Evolutionary conservation across 345 rosid genomes (phyloP).

Genomic region (Litchi chinensis): DNA sequence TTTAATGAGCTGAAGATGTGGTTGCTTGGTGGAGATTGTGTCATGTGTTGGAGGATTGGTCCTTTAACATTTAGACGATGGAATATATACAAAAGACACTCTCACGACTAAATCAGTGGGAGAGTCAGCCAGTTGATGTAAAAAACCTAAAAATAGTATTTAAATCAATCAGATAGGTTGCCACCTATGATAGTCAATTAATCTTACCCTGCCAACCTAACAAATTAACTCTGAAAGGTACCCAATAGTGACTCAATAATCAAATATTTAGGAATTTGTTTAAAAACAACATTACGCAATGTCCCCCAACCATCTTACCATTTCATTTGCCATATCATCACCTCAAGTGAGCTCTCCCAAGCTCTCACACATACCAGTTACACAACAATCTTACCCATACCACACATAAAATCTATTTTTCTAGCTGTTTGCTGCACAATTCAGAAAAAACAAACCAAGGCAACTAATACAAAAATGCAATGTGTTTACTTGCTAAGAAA

Average conservation of each 20-base stretch:
- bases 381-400: neutral
- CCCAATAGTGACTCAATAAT: no score
- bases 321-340: neutral
- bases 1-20: neutral
- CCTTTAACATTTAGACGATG: neutral
- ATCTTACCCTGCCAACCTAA: neutral
- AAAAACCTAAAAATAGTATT: no score
- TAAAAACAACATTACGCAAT: no score
- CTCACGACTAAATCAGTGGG: neutral
- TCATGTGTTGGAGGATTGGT: neutral
- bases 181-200: neutral
- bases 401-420: neutral
- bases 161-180: neutral
- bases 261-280: no score
- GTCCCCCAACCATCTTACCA: neutral
- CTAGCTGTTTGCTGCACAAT: neutral
- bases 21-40: neutral
- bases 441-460: neutral
- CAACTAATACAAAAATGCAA: neutral
- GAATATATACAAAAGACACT: neutral
- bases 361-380: neutral
- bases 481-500: neutral
- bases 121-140: neutral
- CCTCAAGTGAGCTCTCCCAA: neutral
- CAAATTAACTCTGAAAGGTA: no score